These are phyloP conservation scores for Piper longum DNA, from an alignment of 164 flowering plant genomes.

Conservation along the genomic window DNA sequence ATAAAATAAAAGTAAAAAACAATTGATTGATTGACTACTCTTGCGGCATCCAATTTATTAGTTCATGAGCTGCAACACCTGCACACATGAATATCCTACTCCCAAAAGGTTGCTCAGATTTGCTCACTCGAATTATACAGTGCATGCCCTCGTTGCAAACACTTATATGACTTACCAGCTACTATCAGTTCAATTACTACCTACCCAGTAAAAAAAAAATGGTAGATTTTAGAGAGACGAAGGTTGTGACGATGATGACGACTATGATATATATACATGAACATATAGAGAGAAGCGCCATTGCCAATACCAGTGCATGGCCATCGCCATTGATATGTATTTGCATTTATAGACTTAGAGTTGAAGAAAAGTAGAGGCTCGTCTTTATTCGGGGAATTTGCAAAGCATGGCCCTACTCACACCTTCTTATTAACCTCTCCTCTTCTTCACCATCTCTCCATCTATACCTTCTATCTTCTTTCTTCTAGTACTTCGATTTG, in stretches of 20 bases:
- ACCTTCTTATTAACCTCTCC: not conserved
- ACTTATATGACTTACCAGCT: no score
- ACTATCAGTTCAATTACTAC: no score
- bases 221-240: no score
- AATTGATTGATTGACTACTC: no score
- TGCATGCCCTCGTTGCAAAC: not conserved
- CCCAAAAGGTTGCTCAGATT: not conserved
- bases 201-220: no score
- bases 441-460: no score
- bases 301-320: no score
- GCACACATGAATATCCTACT: not conserved
- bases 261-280: not conserved
- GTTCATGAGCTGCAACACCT: not conserved
- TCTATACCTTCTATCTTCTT: not conserved
- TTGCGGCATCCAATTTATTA: no score
- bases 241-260: not conserved
- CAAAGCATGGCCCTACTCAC: not conserved
- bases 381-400: slow-evolving; percentile 5
- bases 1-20: no score
- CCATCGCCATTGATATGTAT: not conserved
- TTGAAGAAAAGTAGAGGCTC: slow-evolving; percentile 18
- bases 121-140: no score
- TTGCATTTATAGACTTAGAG: slow-evolving; percentile 1
- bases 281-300: not conserved
- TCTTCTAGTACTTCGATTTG: not conserved